Conservation (phyloP, 208 protist species). For the Strigomonas culicis region DNA sequence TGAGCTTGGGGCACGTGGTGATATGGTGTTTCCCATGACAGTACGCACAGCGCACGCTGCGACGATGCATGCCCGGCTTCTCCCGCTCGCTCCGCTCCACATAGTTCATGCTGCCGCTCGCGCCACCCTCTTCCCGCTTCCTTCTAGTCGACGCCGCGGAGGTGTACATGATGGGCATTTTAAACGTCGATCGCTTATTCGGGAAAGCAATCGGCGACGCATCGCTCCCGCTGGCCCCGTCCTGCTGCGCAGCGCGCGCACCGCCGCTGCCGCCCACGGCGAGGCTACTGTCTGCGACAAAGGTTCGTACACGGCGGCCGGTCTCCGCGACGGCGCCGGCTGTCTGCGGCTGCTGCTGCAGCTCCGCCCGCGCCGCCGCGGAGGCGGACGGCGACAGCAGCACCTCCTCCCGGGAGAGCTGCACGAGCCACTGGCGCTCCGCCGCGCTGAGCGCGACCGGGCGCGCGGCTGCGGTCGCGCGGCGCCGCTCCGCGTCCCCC, state of each 20-base stretch:
- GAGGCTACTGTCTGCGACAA: neutral
- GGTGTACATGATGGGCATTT: neutral
- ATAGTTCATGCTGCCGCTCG: neutral
- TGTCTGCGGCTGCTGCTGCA: conserved; percentile 19
- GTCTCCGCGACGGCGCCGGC: neutral
- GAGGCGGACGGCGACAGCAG: conserved; percentile 17
- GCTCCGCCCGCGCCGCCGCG: conserved; percentile 16
- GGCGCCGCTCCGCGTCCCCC: too few species aligned
- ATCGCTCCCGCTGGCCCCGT: neutral
- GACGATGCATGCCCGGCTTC: conserved; percentile 60
- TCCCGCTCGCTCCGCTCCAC: conserved; percentile 23
- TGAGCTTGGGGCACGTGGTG: conserved; percentile 53
- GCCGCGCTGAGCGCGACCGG: neutral
- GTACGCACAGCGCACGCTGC: conserved; percentile 70
- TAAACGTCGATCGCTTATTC: neutral
- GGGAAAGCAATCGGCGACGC: neutral
- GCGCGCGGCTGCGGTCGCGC: too few species aligned
- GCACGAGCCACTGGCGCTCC: conserved; percentile 11
- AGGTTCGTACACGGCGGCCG: neutral
- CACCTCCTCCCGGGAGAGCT: conserved; percentile 24
- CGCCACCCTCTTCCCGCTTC: neutral
- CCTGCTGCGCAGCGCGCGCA: too few species aligned
- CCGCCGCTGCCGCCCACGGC: neutral
- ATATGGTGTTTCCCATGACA: conserved; percentile 77
- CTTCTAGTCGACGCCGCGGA: neutral